Evolutionary conservation across 2,329 filamentous ascomycete species (phyloP).

Genomic region (Alternaria burnsii): DNA sequence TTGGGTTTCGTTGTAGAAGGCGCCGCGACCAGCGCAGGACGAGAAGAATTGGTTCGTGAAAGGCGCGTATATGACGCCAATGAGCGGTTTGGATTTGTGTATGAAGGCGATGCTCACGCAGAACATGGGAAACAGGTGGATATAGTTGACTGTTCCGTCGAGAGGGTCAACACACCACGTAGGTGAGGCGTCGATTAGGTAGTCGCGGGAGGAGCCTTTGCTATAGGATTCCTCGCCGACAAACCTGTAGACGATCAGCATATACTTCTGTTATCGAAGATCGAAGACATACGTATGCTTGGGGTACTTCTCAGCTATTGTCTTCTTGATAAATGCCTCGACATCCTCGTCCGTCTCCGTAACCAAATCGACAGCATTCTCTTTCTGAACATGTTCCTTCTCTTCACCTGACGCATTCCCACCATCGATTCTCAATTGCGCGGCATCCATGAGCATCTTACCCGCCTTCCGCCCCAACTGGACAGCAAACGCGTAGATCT

Average conservation of each 20-base stretch:
- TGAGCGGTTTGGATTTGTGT: conserved; percentile 65
- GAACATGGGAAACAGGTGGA: conserved; percentile 82
- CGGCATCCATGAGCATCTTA: conserved; percentile 69
- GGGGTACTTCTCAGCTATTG: conserved; percentile 69
- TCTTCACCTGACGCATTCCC: conserved; percentile 31
- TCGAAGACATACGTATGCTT: conserved; percentile 64
- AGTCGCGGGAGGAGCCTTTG: conserved; percentile 70
- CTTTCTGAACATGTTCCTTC: conserved; percentile 69
- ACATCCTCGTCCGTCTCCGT: conserved; percentile 80
- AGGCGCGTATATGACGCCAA: conserved; percentile 77
- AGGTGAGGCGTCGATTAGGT: conserved; percentile 69
- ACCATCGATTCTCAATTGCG: conserved; percentile 63
- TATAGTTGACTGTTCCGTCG: conserved; percentile 83
- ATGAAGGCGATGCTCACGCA: conserved; percentile 79
- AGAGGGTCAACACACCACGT: conserved; percentile 82
- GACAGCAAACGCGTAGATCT: conserved; percentile 75
- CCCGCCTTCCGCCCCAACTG: conserved; percentile 76
- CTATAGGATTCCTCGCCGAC: conserved; percentile 81
- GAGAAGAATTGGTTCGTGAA: conserved; percentile 75
- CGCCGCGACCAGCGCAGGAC: conserved; percentile 70
- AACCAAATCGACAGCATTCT: conserved; percentile 79
- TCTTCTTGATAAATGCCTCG: conserved; percentile 72
- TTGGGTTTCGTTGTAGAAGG: conserved; percentile 73
- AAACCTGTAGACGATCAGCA: conserved; percentile 61
- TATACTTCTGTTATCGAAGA: fast-evolving